Evolutionary conservation across 257 asterid genomes (phyloP).

Genomic region (Coffea eugenioides): DNA sequence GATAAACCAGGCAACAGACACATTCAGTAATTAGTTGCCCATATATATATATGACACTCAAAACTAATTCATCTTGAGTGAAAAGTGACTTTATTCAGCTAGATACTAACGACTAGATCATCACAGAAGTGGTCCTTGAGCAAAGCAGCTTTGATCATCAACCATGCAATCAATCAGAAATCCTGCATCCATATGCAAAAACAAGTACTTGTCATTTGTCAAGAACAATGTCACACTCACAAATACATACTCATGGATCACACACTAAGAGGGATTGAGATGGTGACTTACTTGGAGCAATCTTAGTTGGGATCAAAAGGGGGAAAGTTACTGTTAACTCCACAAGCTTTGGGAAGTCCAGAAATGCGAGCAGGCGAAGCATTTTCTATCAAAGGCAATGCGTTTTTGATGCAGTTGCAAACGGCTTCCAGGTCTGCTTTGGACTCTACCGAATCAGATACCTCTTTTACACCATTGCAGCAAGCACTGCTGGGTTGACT

Average conservation of each 20-base stretch:
- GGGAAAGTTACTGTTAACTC: neutral
- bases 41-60: no score
- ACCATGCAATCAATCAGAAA: neutral
- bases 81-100: neutral
- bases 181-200: neutral
- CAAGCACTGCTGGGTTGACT: neutral
- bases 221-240: no score
- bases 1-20: neutral
- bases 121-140: neutral
- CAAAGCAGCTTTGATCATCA: neutral
- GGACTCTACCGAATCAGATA: neutral
- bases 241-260: no score
- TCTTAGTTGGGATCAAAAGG: neutral
- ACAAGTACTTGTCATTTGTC: no score
- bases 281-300: neutral
- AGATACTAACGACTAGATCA: neutral
- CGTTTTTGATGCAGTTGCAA: conserved; percentile 4
- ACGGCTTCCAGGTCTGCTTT: neutral
- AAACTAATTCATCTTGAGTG: neutral
- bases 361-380: neutral
- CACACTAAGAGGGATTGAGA: neutral
- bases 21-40: no score
- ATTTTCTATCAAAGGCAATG: neutral
- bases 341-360: conserved; percentile 1
- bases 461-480: neutral